Evolutionary conservation across 2,329 filamentous ascomycete species (phyloP), one percentile per base, ranked within the genome.

Genomic region (Dactylellina drechsleri): DNA sequence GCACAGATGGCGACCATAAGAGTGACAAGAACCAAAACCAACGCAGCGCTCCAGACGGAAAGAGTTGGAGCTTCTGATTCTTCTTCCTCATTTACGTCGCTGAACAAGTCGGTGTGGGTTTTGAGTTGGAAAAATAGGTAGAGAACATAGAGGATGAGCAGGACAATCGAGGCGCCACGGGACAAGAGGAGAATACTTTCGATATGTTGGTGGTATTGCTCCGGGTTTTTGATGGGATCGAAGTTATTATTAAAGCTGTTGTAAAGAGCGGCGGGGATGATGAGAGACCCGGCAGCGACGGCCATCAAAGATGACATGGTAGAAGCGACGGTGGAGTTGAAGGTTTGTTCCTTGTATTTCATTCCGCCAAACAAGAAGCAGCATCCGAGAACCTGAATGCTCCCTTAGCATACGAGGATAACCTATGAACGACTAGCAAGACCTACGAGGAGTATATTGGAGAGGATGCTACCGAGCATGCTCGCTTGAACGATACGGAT

Each of bases 401-500:
- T 10, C 1, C 6, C 31, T 18, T 62, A 49, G 40, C 18, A 23
- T 68, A 66, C 62, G 47, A 49, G 54, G 40, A 16, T 18, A 36
- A 8, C 4, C 31, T 47, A 47, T 47, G 15, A 13, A n/a, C 13
- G 16, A 47, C 4, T 18, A 8, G n/a, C 31, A 31, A n/a, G 20
- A 60, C 77, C 23, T 77, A 79, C 94, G 20, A 98, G 88, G 6
- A 98, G 86, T 77, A 97, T 90, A 82, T 98, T 98, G 77, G 94
- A 97, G 45, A 98, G 85, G 79, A 98, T 96, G 80, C 92, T 96
- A 56, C 95, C 94, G 40, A 98, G 89, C 93, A 98, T 98, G 77
- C 92, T 96, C 18, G 94, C 91, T 83, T 98, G 95, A n/a, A 98
- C 94, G 77, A 98, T 93, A 79, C 94, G 90, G 80, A 97, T 96